Evolutionary conservation across 306 rosid species (phyloP).

Genomic region (Cucumis sativus): DNA sequence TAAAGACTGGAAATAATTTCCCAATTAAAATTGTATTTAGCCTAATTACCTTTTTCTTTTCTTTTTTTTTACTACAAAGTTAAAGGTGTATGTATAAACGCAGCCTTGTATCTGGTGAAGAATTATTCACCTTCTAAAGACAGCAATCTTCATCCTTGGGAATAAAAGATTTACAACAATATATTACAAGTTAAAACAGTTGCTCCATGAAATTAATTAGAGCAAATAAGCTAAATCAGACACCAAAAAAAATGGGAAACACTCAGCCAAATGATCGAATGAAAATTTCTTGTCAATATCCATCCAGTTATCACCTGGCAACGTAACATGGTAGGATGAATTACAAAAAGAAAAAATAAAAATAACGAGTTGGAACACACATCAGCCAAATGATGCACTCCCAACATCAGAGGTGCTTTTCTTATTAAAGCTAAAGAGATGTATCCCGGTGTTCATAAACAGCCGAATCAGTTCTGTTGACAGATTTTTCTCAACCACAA

Average conservation of each 20-base stretch:
- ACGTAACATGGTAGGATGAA: neutral
- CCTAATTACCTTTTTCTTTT: no score
- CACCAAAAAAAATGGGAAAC: neutral
- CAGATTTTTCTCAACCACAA: constrained; percentile 16
- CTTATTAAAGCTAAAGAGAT: constrained; percentile 40
- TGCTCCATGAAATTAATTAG: no score
- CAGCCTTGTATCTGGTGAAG: no score
- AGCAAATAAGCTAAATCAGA: neutral
- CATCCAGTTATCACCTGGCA: constrained; percentile 11
- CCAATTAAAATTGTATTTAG: no score
- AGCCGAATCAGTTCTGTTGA: constrained; percentile 20
- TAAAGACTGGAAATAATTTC: no score
- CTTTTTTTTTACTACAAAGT: no score
- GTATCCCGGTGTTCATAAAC: constrained; percentile 27
- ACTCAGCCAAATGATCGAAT: neutral
- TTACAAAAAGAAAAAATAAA: neutral
- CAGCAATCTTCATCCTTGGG: neutral
- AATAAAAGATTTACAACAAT: no score
- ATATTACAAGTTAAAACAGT: neutral
- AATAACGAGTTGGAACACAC: constrained; percentile 7
- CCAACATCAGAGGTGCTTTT: constrained; percentile 22
- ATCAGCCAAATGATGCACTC: constrained; percentile 25
- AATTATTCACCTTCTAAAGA: no score
- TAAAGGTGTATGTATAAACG: no score
- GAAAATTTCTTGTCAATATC: neutral